Evolutionary conservation across 1,284 basidiomycete species (phyloP).

Genomic region (Trichosporon inkin): DNA sequence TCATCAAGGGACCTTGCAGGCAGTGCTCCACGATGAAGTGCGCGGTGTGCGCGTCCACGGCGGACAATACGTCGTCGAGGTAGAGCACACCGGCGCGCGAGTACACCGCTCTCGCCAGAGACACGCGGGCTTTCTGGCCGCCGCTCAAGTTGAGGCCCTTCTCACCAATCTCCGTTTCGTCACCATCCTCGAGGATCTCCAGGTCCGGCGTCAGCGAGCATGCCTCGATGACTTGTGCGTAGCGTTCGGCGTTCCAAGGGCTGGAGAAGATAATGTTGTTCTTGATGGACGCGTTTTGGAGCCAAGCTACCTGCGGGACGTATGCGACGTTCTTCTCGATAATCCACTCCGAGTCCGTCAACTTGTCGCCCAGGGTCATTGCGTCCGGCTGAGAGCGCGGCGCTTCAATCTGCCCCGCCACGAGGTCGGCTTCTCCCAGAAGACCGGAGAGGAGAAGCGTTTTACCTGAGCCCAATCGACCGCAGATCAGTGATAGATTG

Average conservation of each 20-base stretch:
- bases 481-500: slow-evolving; percentile 74
- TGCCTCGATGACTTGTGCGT: slow-evolving; percentile 67
- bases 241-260: slow-evolving; percentile 72
- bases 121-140: slow-evolving; percentile 88
- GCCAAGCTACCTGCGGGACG: slow-evolving; percentile 72
- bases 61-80: slow-evolving; percentile 65
- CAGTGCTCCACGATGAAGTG: slow-evolving; percentile 77
- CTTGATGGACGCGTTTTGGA: slow-evolving; percentile 87
- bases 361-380: slow-evolving; percentile 55
- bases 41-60: slow-evolving; percentile 79
- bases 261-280: slow-evolving; percentile 90
- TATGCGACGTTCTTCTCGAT: slow-evolving; percentile 71
- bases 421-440: slow-evolving; percentile 83
- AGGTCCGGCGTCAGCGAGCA: slow-evolving; percentile 78
- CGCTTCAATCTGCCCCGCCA: slow-evolving; percentile 64
- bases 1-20: slow-evolving; percentile 75
- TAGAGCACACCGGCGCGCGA: slow-evolving; percentile 79
- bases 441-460: slow-evolving; percentile 72
- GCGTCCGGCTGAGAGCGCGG: slow-evolving; percentile 78
- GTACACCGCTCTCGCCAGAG: slow-evolving; percentile 88
- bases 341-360: slow-evolving; percentile 64
- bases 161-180: slow-evolving; percentile 63
- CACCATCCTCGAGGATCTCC: slow-evolving; percentile 87
- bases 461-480: slow-evolving; percentile 66
- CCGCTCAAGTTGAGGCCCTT: slow-evolving; percentile 75